A percentile compares a stretch with the other conserved stretches of the same genome.
Evolutionary conservation across 257 asterid genomes (phyloP).

Genomic region (Euphrasia confusa): DNA sequence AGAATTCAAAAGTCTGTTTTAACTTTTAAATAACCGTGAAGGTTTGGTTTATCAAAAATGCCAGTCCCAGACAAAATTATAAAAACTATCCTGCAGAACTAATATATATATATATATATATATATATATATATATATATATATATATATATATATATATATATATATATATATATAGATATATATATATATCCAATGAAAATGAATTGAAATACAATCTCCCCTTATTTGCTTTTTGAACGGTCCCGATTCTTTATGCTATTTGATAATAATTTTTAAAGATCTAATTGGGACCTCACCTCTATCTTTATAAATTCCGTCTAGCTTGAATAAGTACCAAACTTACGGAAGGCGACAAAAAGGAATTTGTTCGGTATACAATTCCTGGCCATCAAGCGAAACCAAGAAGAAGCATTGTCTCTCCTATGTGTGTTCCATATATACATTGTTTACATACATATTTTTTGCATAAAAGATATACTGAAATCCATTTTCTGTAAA

Average conservation of each 20-base stretch:
- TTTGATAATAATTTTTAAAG: conserved; percentile 36
- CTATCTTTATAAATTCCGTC: conserved; percentile 39
- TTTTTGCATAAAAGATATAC: conserved; percentile 5
- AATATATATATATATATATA: too few species aligned
- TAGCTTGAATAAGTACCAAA: conserved; percentile 65
- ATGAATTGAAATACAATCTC: conserved; percentile 36
- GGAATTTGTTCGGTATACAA: conserved; percentile 61
- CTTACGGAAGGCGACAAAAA: conserved; percentile 57
- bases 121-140: too few species aligned
- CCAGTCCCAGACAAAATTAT: not conserved
- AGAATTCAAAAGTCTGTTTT: not conserved
- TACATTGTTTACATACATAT: not conserved
- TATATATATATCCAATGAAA: too few species aligned
- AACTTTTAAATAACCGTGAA: not conserved
- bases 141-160: too few species aligned
- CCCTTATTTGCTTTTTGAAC: conserved; percentile 31
- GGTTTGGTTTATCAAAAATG: not conserved
- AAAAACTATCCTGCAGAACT: not conserved
- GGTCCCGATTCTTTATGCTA: conserved; percentile 46
- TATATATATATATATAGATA: too few species aligned
- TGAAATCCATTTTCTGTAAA: conserved; percentile 24
- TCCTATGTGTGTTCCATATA: not conserved
- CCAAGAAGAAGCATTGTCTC: conserved; percentile 42
- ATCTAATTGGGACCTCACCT: conserved; percentile 35
- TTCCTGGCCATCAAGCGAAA: conserved; percentile 62